Base-by-base conservation (phyloP, 2,329 filamentous ascomycete species). In the Laburnicola sp. region DNA sequence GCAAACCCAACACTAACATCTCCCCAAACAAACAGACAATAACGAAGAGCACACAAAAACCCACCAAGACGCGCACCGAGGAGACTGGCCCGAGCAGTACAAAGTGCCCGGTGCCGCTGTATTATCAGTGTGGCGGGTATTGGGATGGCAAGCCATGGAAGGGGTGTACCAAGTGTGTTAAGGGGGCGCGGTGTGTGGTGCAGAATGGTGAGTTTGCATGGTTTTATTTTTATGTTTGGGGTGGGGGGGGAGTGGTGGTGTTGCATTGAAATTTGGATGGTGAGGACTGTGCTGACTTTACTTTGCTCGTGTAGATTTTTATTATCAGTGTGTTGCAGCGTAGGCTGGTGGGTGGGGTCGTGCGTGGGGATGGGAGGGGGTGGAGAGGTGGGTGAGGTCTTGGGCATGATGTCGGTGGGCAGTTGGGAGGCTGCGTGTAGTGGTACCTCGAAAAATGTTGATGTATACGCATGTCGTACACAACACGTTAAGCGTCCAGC, bases 61-160 rank as follows among this genome's bases (percentile, higher is more conserved):
- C 50, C 2, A 51, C 59, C 4, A 59, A 50, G 22, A 59, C 22
- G n/a, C 26, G 42, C 27, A 40, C 42, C 4, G 62, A 58, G 16
- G 63, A 60, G 31, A 38, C 44, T 3, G 65, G 66, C 1, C 66
- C 66, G 11, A 68, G 64, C 47, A 67, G 64, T 49, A 67, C 66
- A 0, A 56, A 48, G 37, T 69, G 66, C 45, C 66, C 66, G 21
- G 65, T 69, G 3, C 65, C 66, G 21, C 48, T 66, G 26, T 67
- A 67, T 51, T 69, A 68, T 37, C 58, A 68, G 36, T 69, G 65
- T 32, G 65, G 64, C 45, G 66, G 66, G 4, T 66, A 56, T 30
- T 56, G 60, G 27, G 57, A 60, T 27, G 63, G 59, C 9, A 51
- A 55, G 35, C 60, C 63, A 2, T 69, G 66, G 66, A 57, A 45